Evolutionary conservation across 768 basidiomycete genomes (phyloP), one percentile per base, ranked within the genome.

Genomic region (Mycena filopes): DNA sequence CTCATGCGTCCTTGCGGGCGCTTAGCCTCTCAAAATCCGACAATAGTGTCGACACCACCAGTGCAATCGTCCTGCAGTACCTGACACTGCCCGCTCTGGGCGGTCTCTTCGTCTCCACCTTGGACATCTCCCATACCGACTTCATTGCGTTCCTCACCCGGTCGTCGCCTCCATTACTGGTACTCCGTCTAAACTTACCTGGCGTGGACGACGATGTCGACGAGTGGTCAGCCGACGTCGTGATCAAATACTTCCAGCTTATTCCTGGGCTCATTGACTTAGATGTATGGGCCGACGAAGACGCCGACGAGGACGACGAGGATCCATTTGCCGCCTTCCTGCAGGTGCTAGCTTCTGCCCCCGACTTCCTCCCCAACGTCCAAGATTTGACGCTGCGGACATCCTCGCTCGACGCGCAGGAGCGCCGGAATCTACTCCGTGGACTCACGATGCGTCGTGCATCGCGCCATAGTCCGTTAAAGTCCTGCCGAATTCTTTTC

Each of bases 211-310:
- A n/a, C n/a, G n/a, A n/a, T n/a, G 25, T 13, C 0, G 15, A 11
- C 23, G 29, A 9, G 15, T 60, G 59, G 59, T 18, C 49, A 1
- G 6, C 21, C 2, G 16, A 21, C 9, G 5, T 3, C 28, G 26
- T 51, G 16, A 16, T 29, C 20, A 21, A 25, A 28, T 41, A 43
- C 10, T 43, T 60, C 5, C 49, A n/a, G 15, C 28, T 45, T 4
- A 28, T 43, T 28, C 59, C 59, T 21, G 38, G 11, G 28, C 59
- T 60, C 28, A 51, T 41, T 11, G 38, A 50, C 21, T 28, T 60
- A 2, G 41, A 51, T 11, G n/a, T 60, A 12, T 58, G 18, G 9
- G 28, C 15, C 9, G 45, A n/a, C 21, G 18, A 18, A n/a, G 18
- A 43, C 20, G n/a, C n/a, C n/a, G 38, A 28, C 28, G 55, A 29